Evolutionary conservation across 257 asterid genomes (phyloP).

Genomic region (Euphrasia confusa): DNA sequence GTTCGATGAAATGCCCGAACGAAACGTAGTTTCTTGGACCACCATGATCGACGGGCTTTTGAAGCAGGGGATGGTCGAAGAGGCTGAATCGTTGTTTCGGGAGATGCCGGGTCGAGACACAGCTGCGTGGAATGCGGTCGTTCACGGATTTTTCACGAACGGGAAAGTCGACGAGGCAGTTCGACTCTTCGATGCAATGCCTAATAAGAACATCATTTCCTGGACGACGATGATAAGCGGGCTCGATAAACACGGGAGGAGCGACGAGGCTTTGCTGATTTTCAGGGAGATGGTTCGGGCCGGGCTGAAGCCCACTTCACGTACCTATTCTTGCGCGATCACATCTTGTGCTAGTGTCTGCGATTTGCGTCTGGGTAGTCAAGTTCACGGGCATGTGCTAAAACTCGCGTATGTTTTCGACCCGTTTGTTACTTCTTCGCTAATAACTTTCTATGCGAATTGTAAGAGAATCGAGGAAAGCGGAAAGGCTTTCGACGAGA

Average conservation of each 20-base stretch:
- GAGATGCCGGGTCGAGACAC: conserved; percentile 68
- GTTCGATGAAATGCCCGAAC: conserved; percentile 64
- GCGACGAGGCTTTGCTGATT: conserved; percentile 48
- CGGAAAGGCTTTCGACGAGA: conserved; percentile 48
- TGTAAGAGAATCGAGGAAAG: conserved; percentile 50
- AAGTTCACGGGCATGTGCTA: conserved; percentile 49
- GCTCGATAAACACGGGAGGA: conserved; percentile 65
- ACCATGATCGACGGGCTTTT: conserved; percentile 57
- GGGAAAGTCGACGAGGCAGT: conserved; percentile 53
- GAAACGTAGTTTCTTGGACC: conserved; percentile 77
- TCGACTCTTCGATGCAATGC: conserved; percentile 53
- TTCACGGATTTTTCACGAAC: conserved; percentile 66
- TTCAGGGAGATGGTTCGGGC: conserved; percentile 48
- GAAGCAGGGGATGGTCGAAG: conserved; percentile 54
- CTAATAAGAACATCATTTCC: conserved; percentile 56
- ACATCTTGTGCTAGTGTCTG: conserved; percentile 57
- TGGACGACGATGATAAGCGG: conserved; percentile 86
- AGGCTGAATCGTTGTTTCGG: conserved; percentile 56
- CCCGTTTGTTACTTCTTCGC: conserved; percentile 49
- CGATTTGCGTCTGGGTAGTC: conserved; percentile 43
- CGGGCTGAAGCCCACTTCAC: conserved; percentile 55
- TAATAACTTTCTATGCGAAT: conserved; percentile 67
- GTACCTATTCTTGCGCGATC: conserved; percentile 55
- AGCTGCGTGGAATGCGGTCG: conserved; percentile 77
- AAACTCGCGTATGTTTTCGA: conserved; percentile 58